Evolutionary conservation across 148 eudicot species (phyloP).

Genomic region (Nyssa sinensis): DNA sequence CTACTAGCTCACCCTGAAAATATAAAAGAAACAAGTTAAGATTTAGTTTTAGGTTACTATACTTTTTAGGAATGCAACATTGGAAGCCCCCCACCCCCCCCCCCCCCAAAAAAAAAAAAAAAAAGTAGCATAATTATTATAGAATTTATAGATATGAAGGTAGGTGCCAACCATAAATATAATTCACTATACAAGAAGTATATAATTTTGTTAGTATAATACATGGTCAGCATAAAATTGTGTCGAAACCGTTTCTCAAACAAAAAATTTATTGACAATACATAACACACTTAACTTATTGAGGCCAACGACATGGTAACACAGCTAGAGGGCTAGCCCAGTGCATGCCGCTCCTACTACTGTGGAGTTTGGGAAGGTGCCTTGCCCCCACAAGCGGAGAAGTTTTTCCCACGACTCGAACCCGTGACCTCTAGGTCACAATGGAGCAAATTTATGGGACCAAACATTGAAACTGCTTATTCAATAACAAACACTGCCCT

Average conservation of each 20-base stretch:
- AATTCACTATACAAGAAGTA: not conserved
- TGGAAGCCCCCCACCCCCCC: too few species aligned
- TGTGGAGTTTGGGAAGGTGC: too few species aligned
- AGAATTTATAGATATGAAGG: not conserved
- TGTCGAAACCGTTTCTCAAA: not conserved
- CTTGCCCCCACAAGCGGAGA: too few species aligned
- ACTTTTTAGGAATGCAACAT: not conserved
- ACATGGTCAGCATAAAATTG: not conserved
- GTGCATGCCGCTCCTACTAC: too few species aligned
- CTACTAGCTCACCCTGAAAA: constrained; percentile 83
- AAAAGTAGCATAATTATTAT: not conserved
- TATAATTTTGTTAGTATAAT: too few species aligned
- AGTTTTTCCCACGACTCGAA: too few species aligned
- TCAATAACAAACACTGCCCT: too few species aligned
- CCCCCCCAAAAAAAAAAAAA: too few species aligned
- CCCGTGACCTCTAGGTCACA: too few species aligned
- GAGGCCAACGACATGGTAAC: not conserved
- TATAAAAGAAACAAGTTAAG: constrained; percentile 7
- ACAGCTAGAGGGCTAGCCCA: not conserved
- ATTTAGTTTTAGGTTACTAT: not conserved
- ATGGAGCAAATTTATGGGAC: too few species aligned
- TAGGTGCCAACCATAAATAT: not conserved
- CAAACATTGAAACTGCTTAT: too few species aligned
- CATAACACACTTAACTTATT: not conserved
- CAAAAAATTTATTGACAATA: not conserved